These are phyloP conservation scores for Rhizodiscina lignyota DNA, from an alignment of 495 filamentous ascomycete species.

Conservation along the genomic window DNA sequence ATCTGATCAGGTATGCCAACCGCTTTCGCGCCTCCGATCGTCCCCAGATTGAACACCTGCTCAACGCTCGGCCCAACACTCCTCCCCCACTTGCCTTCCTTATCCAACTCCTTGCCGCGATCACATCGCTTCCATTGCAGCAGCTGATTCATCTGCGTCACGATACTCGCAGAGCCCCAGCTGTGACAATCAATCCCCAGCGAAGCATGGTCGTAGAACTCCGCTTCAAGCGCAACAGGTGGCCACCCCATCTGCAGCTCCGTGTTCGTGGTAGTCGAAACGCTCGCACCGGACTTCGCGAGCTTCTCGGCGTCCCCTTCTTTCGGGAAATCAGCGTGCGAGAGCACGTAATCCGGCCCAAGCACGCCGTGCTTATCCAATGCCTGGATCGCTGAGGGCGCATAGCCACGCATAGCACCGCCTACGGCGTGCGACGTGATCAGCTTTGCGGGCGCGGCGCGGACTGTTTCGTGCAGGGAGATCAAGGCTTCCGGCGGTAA, in stretches of 20 bases:
- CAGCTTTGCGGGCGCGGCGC: constrained; percentile 1
- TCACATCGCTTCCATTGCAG: background rate
- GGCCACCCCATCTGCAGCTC: constrained; percentile 17
- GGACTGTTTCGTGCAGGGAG: too few species aligned
- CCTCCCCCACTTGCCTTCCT: background rate
- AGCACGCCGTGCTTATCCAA: constrained; percentile 6
- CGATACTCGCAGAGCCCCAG: constrained; percentile 23
- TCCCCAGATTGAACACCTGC: background rate
- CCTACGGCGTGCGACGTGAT: constrained; percentile 4
- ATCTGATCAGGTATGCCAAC: background rate
- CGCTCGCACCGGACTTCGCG: constrained; percentile 6
- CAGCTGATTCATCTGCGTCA: constrained; percentile 28
- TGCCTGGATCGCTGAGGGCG: constrained; percentile 1
- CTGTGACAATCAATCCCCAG: constrained; percentile 35
- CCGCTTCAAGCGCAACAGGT: too few species aligned
- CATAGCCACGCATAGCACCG: constrained; percentile 1
- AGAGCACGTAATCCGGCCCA: constrained; percentile 6
- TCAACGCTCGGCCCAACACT: background rate
- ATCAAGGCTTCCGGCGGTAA: too few species aligned
- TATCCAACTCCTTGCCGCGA: background rate
- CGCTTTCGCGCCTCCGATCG: background rate
- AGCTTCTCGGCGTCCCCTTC: constrained; percentile 6
- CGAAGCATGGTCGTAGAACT: constrained; percentile 6
- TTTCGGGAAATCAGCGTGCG: constrained; percentile 4
- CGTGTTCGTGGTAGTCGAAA: constrained; percentile 12